Base-by-base conservation (phyloP, 2,329 filamentous ascomycete species). In the Fusarium foetens region DNA sequence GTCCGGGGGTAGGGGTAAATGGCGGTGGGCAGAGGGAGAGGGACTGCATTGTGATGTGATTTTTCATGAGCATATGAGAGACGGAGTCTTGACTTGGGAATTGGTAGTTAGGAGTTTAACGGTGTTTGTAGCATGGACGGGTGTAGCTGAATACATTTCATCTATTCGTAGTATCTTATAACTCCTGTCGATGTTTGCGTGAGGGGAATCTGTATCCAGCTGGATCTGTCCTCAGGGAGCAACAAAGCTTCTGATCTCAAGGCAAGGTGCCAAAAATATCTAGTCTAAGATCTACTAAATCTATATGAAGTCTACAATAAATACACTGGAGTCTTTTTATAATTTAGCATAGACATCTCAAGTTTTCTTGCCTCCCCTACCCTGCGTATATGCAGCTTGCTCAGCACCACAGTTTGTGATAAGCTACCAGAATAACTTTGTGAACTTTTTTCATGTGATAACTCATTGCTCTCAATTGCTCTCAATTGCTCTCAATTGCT, bases 11-110 rank as follows among this genome's bases (percentile, higher is more conserved):
- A 41, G 52, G 63, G 43, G 33, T 45, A 43, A 66, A 60, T 60
- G 27, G 62, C 45, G 58, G 48, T 43, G 52, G 39, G 25, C 71
- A 73, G 63, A 51, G 51, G 42, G 63, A 75, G 16, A 59, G 69
- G 63, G 66, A 79, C 19, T 64, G 58, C 25, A 27, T 66, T 48
- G 70, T 74, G 42, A 72, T 73, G 70, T 73, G 39, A 69, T 57
- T 27, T 13, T 45, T 45, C 11, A 66, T 29, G 49, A 66, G 45
- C 38, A 31, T 55, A 55, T 48, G 55, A 57, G 53, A 41, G 41
- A 66, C 19, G 54, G 41, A 23, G 31, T 14, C 19, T 29, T 23
- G 38, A 19, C 8, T 33, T 38, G 43, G 21, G 45, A 36, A 21
- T 41, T 5, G 36, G 39, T n/a, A 19, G 16, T 35, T 35, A 14